Evolutionary conservation across 2,329 filamentous ascomycete genomes (phyloP).

Genomic region (Sporothrix curviconia): DNA sequence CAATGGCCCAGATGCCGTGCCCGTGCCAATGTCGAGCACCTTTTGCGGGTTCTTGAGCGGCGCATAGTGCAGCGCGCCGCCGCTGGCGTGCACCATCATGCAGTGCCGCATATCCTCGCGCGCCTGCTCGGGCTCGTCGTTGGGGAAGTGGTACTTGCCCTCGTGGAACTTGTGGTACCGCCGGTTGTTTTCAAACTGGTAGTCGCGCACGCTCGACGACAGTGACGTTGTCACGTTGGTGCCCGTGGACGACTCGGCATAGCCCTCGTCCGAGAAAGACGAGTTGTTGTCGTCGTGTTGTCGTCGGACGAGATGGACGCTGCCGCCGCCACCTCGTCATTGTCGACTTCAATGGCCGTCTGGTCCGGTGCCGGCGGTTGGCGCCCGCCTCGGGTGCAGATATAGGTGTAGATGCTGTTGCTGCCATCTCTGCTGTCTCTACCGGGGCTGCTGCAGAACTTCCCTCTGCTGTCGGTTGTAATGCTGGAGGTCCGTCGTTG

Average conservation of each 20-base stretch:
- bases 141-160: conserved; percentile 27
- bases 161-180: conserved; percentile 26
- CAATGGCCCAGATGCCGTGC: conserved; percentile 25
- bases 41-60: conserved; percentile 27
- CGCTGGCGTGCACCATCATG: conserved; percentile 44
- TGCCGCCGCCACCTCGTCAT: no score
- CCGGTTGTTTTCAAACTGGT: conserved; percentile 24
- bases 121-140: conserved; percentile 39
- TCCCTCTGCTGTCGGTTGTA: no score
- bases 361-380: neutral
- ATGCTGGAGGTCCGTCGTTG: neutral
- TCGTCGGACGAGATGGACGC: no score
- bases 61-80: conserved; percentile 44
- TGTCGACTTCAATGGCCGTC: conserved; percentile 16
- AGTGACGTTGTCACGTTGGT: conserved; percentile 19
- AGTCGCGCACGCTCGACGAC: conserved; percentile 23
- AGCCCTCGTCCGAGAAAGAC: conserved; percentile 16
- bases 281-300: neutral
- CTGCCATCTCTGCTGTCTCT: neutral
- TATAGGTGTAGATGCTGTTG: neutral
- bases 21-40: conserved; percentile 26
- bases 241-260: neutral
- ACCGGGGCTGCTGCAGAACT: neutral
- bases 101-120: conserved; percentile 44
- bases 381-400: neutral